Percentiles rank a stretch among this genome's conserved stretches.
These are phyloP conservation scores for Pichia manshurica DNA, from an alignment of 805 yeast genomes.

Conservation along the genomic window DNA sequence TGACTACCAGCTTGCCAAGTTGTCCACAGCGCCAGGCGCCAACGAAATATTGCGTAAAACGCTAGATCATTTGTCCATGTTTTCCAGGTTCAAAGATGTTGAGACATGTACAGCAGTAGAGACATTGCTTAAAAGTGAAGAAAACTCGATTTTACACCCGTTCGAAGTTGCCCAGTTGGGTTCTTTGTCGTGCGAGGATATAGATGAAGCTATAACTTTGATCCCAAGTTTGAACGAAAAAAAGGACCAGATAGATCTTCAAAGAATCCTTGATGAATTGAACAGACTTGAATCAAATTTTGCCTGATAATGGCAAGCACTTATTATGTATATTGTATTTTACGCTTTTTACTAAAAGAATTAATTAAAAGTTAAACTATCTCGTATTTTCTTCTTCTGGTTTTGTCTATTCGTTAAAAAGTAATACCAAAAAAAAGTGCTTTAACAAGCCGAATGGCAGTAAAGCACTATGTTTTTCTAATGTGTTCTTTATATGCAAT, in stretches of 20 bases:
- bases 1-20: conserved; percentile 44
- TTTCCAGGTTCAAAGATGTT: conserved; percentile 86
- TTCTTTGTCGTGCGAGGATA: conserved; percentile 89
- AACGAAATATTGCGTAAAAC: conserved; percentile 90
- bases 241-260: conserved; percentile 81
- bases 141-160: conserved; percentile 78
- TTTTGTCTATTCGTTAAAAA: no score
- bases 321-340: background rate
- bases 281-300: conserved; percentile 52
- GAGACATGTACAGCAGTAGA: conserved; percentile 94
- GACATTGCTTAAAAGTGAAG: conserved; percentile 68
- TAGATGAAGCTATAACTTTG: conserved; percentile 91
- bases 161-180: conserved; percentile 88
- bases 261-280: conserved; percentile 80
- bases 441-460: no score
- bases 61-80: conserved; percentile 74
- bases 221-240: conserved; percentile 82
- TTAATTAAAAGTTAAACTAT: no score
- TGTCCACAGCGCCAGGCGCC: conserved; percentile 63
- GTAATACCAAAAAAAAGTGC: no score
- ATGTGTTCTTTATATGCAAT: conserved; percentile 3
- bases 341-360: background rate
- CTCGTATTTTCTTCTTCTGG: background rate
- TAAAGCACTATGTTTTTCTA: no score
- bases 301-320: conserved; percentile 13